phyloP scores from a whole-genome alignment of 768 basidiomycete species.

The Tephrocybe sp. region DNA sequence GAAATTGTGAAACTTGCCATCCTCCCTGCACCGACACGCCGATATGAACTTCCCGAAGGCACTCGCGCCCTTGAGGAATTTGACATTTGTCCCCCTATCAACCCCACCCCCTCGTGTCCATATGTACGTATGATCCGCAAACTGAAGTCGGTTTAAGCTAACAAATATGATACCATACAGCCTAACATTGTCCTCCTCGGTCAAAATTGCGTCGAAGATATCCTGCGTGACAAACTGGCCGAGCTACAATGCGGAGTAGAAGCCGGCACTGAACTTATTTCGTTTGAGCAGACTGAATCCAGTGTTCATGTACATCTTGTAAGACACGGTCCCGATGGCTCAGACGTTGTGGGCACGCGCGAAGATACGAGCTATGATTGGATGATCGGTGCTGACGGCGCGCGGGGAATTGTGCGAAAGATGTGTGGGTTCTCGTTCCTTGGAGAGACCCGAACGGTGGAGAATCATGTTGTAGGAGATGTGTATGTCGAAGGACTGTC shows the following conservation, averaged over 20 bases:
- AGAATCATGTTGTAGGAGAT: slow-evolving; percentile 40
- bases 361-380: slow-evolving; percentile 34
- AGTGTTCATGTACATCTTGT: slow-evolving; percentile 36
- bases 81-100: slow-evolving; percentile 28
- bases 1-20: slow-evolving; percentile 34
- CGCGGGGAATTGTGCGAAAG: slow-evolving; percentile 42
- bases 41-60: slow-evolving; percentile 35
- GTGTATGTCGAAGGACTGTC: slow-evolving; percentile 41
- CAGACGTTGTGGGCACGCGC: slow-evolving; percentile 14
- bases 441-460: slow-evolving; percentile 36
- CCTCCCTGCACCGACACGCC: slow-evolving; percentile 25
- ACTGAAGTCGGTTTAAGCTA: not conserved
- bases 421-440: slow-evolving; percentile 37
- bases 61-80: slow-evolving; percentile 27
- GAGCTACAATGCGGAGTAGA: slow-evolving; percentile 37
- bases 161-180: slow-evolving; percentile 15
- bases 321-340: slow-evolving; percentile 18
- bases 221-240: slow-evolving; percentile 34
- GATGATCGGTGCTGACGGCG: slow-evolving; percentile 47
- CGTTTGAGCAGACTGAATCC: slow-evolving; percentile 38
- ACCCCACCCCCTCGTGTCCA: slow-evolving; percentile 33
- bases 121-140: slow-evolving; percentile 25
- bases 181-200: slow-evolving; percentile 33
- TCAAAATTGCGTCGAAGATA: slow-evolving; percentile 36
- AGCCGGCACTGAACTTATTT: slow-evolving; percentile 43